These are phyloP conservation scores for Xerocomus brunneocitrinus DNA, from an alignment of 768 basidiomycete genomes.

Conservation along the genomic window DNA sequence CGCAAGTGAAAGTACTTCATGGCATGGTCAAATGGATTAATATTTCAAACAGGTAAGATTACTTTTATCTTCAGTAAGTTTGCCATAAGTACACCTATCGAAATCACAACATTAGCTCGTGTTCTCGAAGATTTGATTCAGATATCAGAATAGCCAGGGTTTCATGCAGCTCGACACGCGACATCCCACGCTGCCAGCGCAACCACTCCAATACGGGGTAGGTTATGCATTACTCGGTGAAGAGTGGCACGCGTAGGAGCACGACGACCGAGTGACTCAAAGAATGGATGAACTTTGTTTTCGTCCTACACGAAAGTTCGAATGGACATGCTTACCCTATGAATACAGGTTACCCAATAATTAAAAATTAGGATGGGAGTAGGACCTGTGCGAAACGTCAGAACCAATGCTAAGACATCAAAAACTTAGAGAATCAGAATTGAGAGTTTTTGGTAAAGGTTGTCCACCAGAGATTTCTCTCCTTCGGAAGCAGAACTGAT, in stretches of 20 bases:
- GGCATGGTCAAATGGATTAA: not conserved
- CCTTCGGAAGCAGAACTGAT: constrained; percentile 87
- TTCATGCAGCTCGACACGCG: constrained; percentile 45
- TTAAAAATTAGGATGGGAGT: not conserved
- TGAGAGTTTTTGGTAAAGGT: constrained; percentile 41
- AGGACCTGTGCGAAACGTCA: constrained; percentile 8
- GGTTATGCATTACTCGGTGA: constrained; percentile 33
- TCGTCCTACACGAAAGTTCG: constrained; percentile 42
- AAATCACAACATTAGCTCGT: constrained; percentile 7
- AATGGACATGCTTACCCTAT: not conserved
- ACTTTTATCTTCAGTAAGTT: not conserved
- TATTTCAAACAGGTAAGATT: not conserved
- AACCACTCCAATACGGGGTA: constrained; percentile 48
- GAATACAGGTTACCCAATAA: not conserved
- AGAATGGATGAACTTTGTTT: constrained; percentile 83
- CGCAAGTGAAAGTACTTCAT: no score
- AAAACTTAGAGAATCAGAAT: constrained; percentile 40
- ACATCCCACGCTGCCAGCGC: constrained; percentile 33
- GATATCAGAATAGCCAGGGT: constrained; percentile 61
- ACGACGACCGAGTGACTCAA: constrained; percentile 48
- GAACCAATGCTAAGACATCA: not conserved
- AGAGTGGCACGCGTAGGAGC: constrained; percentile 35
- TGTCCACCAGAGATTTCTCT: constrained; percentile 75
- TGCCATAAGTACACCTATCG: constrained; percentile 2
- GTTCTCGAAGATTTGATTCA: not conserved